These are phyloP conservation scores for Cladobotryum protrusum DNA, from an alignment of 2,329 filamentous ascomycete genomes.

Conservation along the genomic window DNA sequence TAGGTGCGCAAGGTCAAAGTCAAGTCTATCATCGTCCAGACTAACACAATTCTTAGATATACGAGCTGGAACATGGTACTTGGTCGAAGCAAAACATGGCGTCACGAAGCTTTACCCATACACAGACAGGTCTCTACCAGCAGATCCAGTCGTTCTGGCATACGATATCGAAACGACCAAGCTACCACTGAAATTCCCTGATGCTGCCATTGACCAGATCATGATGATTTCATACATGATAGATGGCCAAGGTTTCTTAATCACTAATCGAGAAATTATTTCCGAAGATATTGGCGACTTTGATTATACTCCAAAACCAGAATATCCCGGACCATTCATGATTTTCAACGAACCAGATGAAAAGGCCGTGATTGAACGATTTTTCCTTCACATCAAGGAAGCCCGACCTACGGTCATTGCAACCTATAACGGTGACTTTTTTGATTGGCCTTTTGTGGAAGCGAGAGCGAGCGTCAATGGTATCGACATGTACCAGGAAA, in stretches of 20 bases:
- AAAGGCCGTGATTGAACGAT: slow-evolving; percentile 78
- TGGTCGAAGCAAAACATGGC: slow-evolving; percentile 88
- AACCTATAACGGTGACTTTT: slow-evolving; percentile 99
- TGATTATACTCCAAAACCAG: slow-evolving; percentile 94
- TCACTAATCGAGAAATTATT: slow-evolving; percentile 96
- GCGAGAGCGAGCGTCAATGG: slow-evolving; percentile 86
- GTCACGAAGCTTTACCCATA: slow-evolving; percentile 76
- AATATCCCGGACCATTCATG: slow-evolving; percentile 92
- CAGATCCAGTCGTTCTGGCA: slow-evolving; percentile 97
- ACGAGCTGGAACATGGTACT: slow-evolving; percentile 95
- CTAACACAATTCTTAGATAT: slow-evolving; percentile 57
- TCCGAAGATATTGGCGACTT: slow-evolving; percentile 97
- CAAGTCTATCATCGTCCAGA: slow-evolving; percentile 2
- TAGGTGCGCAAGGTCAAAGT: slow-evolving; percentile 44
- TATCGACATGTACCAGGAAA: slow-evolving; percentile 99
- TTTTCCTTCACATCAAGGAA: slow-evolving; percentile 94
- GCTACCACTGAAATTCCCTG: slow-evolving; percentile 90
- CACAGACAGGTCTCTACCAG: slow-evolving; percentile 79
- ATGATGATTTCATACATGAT: slow-evolving; percentile 99
- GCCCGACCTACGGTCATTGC: slow-evolving; percentile 93
- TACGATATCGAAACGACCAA: slow-evolving; percentile 99
- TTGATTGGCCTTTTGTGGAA: slow-evolving; percentile 99
- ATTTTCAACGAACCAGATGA: slow-evolving; percentile 98
- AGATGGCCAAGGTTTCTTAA: slow-evolving; percentile 93
- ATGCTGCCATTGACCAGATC: slow-evolving; percentile 88